Evolutionary conservation across 176 grass and related monocot species (phyloP).

Genomic region (Bothriochloa decipiens): DNA sequence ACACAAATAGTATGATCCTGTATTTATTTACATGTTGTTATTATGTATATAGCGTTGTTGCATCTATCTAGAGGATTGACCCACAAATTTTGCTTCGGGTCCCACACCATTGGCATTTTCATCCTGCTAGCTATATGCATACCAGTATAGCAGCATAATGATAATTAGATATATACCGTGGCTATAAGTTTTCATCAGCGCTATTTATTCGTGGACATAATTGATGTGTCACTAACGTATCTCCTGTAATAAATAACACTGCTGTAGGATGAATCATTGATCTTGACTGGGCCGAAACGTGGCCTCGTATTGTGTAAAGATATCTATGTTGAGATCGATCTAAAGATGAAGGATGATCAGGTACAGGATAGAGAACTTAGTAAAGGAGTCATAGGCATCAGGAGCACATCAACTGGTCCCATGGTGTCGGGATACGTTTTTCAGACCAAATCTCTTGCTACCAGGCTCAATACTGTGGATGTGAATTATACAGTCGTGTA

Average conservation of each 20-base stretch:
- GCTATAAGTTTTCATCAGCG: too few species aligned
- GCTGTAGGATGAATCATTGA: not conserved
- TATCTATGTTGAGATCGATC: conserved; percentile 15
- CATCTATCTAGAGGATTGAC: too few species aligned
- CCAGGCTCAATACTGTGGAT: conserved; percentile 21
- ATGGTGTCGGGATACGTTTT: not conserved
- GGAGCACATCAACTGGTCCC: too few species aligned
- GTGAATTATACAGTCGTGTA: too few species aligned
- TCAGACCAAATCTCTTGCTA: not conserved
- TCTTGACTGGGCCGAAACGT: conserved; percentile 25
- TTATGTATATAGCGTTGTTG: too few species aligned
- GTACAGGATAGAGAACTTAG: conserved; percentile 7
- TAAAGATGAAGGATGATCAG: conserved; percentile 3
- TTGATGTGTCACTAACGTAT: not conserved
- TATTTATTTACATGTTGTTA: too few species aligned
- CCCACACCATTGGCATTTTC: too few species aligned
- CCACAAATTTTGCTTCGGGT: too few species aligned
- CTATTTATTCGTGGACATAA: not conserved
- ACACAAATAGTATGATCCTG: too few species aligned
- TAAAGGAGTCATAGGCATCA: not conserved
- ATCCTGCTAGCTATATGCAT: too few species aligned
- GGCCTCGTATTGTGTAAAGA: not conserved
- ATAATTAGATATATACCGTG: not conserved
- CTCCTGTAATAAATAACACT: not conserved
- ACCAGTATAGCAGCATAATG: not conserved